Percentiles rank a stretch among this genome's conserved stretches.
These are phyloP conservation scores for Penicillium decumbens DNA, from an alignment of 2,329 filamentous ascomycete species.

Conservation along the genomic window DNA sequence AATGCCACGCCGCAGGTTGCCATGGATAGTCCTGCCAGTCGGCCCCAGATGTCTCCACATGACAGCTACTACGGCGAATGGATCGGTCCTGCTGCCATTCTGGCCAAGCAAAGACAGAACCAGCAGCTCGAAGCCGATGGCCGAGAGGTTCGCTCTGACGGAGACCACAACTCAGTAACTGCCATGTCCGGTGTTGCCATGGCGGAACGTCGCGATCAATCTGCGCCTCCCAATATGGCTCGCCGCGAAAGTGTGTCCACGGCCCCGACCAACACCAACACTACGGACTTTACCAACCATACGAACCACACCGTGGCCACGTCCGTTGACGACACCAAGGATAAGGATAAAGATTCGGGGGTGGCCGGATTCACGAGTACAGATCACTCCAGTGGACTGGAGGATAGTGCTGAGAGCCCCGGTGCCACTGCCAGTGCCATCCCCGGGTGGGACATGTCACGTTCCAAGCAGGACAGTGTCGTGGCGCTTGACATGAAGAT, in stretches of 20 bases:
- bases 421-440: conserved; percentile 2
- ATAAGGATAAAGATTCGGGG: conserved; percentile 5
- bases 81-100: conserved; percentile 46
- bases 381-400: conserved; percentile 7
- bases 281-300: conserved; percentile 32
- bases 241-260: conserved; percentile 34
- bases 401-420: conserved; percentile 6
- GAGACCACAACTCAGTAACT: conserved; percentile 14
- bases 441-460: conserved; percentile 7
- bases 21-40: conserved; percentile 7
- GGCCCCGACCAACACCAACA: conserved; percentile 32
- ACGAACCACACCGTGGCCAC: conserved; percentile 34
- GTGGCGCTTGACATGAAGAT: conserved; percentile 34
- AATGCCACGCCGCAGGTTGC: conserved; percentile 11
- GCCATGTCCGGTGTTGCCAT: conserved; percentile 16
- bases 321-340: conserved; percentile 22
- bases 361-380: conserved; percentile 10
- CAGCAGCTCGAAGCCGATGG: conserved; percentile 14
- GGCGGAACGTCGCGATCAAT: conserved; percentile 19
- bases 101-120: conserved; percentile 21
- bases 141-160: conserved; percentile 17
- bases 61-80: conserved; percentile 50
- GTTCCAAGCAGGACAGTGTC: conserved; percentile 26
- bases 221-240: conserved; percentile 16
- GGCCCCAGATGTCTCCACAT: conserved; percentile 22